Percentiles rank a stretch among this genome's conserved stretches.
Conservation (phyloP, 164 flowering plant genomes). For the Nymphaea thermarum region DNA sequence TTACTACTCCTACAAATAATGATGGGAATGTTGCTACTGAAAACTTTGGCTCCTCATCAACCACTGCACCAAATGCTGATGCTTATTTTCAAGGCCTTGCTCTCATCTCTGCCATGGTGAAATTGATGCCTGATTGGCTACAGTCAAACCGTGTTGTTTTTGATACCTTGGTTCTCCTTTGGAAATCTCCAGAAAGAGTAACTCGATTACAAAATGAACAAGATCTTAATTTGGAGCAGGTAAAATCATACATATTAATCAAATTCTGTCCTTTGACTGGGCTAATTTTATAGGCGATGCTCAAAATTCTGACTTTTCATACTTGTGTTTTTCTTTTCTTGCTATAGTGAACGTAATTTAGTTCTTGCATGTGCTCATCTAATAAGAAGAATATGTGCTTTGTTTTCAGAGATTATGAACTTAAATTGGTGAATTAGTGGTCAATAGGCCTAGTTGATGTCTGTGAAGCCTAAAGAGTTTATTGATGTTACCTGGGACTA, state of each 20-base stretch:
- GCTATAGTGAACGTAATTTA: no score
- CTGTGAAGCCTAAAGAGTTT: no score
- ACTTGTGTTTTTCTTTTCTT: no score
- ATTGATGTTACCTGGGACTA: no score
- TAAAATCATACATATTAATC: slow-evolving; percentile 16
- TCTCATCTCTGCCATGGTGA: slow-evolving; percentile 68
- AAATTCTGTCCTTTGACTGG: no score
- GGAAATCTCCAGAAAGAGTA: slow-evolving; percentile 93
- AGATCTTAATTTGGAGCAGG: slow-evolving; percentile 83
- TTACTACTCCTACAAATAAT: slow-evolving; percentile 25
- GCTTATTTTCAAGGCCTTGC: slow-evolving; percentile 94
- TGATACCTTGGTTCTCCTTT: slow-evolving; percentile 74
- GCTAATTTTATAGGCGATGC: no score
- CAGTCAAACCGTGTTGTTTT: slow-evolving; percentile 70
- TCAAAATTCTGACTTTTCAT: no score
- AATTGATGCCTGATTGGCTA: slow-evolving; percentile 90
- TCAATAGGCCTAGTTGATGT: no score
- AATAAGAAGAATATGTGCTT: no score
- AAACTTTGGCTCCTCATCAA: slow-evolving; percentile 17
- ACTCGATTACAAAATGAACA: slow-evolving; percentile 86
- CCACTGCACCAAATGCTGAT: slow-evolving; percentile 36
- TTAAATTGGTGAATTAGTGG: no score
- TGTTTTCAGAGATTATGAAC: no score
- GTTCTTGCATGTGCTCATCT: no score
- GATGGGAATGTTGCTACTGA: slow-evolving; percentile 41